A percentile compares a stretch with the other conserved stretches of the same genome.
phyloP scores from a whole-genome alignment of 768 basidiomycete species.

The Suillus weaverae region DNA sequence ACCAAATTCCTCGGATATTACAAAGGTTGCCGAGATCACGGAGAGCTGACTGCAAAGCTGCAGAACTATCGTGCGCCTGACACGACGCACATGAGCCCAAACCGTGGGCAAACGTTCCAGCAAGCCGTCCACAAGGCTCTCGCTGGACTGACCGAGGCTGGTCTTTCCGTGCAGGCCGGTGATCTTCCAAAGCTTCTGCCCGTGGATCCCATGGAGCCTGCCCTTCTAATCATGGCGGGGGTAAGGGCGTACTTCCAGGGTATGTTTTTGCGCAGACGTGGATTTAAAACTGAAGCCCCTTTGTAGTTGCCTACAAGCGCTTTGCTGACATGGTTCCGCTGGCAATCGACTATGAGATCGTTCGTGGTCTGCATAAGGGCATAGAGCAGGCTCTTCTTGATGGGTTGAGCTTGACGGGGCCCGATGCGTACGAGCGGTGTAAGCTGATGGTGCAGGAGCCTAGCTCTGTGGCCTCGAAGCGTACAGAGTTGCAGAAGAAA shows the following conservation, averaged over 20 bases:
- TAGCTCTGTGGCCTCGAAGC: slow-evolving; percentile 39
- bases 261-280: slow-evolving; percentile 23
- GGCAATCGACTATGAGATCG: slow-evolving; percentile 40
- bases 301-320: slow-evolving; percentile 48
- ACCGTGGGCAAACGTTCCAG: neutral
- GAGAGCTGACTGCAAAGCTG: slow-evolving; percentile 13
- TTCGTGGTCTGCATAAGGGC: slow-evolving; percentile 47
- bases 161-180: slow-evolving; percentile 35
- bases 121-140: slow-evolving; percentile 32
- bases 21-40: slow-evolving; percentile 30
- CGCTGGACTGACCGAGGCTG: slow-evolving; percentile 13
- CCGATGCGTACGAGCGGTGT: slow-evolving; percentile 48
- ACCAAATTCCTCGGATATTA: slow-evolving; percentile 53
- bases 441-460: slow-evolving; percentile 53
- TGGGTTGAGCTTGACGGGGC: slow-evolving; percentile 53
- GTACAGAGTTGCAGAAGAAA: slow-evolving; percentile 53
- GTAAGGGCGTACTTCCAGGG: slow-evolving; percentile 78
- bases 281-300: neutral
- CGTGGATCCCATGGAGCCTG: slow-evolving; percentile 52
- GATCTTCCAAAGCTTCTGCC: slow-evolving; percentile 54
- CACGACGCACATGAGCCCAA: neutral
- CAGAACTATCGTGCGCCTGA: slow-evolving; percentile 7
- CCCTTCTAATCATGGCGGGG: slow-evolving; percentile 66
- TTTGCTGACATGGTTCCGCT: slow-evolving; percentile 44
- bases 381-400: slow-evolving; percentile 46